Conservation (phyloP, 2,329 filamentous ascomycete species). For the Parastagonospora avenae region DNA sequence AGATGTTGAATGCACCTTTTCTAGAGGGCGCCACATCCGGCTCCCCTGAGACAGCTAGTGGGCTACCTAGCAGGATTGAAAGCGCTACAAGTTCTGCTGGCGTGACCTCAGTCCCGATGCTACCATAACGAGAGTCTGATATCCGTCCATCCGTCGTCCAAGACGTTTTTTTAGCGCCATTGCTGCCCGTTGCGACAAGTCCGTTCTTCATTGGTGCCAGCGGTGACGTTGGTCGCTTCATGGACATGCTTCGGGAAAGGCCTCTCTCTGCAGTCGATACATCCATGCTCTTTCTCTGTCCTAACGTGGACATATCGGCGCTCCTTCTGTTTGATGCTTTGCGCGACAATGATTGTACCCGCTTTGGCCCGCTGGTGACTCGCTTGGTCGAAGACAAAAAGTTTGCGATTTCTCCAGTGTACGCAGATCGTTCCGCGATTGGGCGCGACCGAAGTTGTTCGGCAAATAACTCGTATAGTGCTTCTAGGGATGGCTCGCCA, state of each 20-base stretch:
- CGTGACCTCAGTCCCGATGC: conserved; percentile 21
- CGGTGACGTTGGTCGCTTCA: conserved; percentile 16
- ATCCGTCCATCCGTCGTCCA: conserved; percentile 36
- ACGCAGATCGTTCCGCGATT: conserved; percentile 25
- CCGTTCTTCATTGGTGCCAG: conserved; percentile 19
- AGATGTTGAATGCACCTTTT: conserved; percentile 35
- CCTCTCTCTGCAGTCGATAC: conserved; percentile 19
- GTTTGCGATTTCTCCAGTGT: conserved; percentile 27
- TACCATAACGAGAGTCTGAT: conserved; percentile 19
- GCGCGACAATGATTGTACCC: conserved; percentile 27
- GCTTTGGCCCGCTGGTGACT: conserved; percentile 10
- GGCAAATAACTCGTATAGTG: conserved; percentile 34
- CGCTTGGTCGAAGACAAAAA: conserved; percentile 27
- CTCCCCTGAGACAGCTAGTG: conserved; percentile 8
- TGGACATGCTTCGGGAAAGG: conserved; percentile 18
- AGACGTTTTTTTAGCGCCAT: conserved; percentile 8
- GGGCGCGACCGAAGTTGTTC: conserved; percentile 26
- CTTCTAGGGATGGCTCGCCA: conserved; percentile 31
- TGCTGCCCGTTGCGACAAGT: conserved; percentile 6
- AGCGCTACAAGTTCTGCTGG: conserved; percentile 33
- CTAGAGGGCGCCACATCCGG: conserved; percentile 3
- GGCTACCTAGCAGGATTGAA: conserved; percentile 35
- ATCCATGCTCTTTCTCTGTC: conserved; percentile 25
- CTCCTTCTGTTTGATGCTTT: conserved; percentile 11
- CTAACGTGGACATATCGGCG: conserved; percentile 12